Percentiles rank a stretch among this genome's conserved stretches.
phyloP scores from a whole-genome alignment of 139 green algal genomes.

The Trebouxia sp. region DNA sequence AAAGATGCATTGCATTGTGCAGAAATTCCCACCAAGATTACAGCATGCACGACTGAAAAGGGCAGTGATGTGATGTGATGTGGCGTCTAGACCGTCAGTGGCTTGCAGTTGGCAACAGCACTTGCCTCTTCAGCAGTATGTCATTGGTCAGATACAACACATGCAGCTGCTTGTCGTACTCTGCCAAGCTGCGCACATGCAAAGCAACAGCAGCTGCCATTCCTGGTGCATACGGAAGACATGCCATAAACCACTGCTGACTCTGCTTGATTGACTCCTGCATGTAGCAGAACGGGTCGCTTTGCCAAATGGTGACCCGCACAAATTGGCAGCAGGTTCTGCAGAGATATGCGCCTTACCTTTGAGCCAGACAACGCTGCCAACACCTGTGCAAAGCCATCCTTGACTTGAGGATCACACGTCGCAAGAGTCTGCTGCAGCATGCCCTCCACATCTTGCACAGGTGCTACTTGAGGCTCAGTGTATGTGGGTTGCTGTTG shows the following conservation, averaged over 20 bases:
- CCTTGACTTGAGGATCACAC: constrained; percentile 37
- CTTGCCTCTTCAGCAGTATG: constrained; percentile 80
- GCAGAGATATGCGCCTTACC: background rate
- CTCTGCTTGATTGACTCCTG: constrained; percentile 79
- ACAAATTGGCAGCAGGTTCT: background rate
- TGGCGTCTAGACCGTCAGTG: no score
- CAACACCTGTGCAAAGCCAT: constrained; percentile 47
- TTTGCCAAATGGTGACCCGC: background rate
- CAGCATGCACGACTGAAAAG: no score
- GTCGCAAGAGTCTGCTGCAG: constrained; percentile 11
- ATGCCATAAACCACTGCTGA: constrained; percentile 87
- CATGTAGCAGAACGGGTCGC: background rate
- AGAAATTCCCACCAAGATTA: no score
- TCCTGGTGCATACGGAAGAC: constrained; percentile 54
- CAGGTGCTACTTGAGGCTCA: background rate
- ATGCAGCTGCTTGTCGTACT: constrained; percentile 74
- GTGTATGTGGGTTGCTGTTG: background rate
- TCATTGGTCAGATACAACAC: constrained; percentile 90
- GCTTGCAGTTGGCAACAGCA: background rate
- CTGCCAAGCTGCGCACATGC: constrained; percentile 27
- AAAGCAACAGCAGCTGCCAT: constrained; percentile 67
- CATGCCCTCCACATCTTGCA: background rate
- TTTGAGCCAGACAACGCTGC: constrained; percentile 46
- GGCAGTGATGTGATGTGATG: no score
- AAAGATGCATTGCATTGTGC: no score